Conservation (phyloP, 257 asterid genomes). For the Gentiana dahurica region DNA sequence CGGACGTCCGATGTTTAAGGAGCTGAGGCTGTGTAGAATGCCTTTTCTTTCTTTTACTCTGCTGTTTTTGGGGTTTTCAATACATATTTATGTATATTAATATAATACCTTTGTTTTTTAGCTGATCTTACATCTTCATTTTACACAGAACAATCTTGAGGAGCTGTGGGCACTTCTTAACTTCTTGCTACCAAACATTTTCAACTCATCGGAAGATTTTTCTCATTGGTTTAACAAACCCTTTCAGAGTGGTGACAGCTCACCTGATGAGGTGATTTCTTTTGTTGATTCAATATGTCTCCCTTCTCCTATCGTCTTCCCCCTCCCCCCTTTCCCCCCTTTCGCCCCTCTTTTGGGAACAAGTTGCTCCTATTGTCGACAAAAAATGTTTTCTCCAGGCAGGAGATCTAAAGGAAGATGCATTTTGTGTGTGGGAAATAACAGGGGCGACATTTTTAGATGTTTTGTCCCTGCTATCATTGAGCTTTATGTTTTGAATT, state of each 20-base stretch:
- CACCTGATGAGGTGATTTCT: constrained; percentile 65
- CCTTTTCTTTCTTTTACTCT: no score
- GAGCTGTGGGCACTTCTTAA: constrained; percentile 99
- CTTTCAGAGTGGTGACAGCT: constrained; percentile 88
- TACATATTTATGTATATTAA: background rate
- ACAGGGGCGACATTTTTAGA: background rate
- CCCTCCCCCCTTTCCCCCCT: no score
- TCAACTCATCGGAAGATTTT: constrained; percentile 95
- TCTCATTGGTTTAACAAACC: constrained; percentile 99
- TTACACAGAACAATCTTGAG: constrained; percentile 86
- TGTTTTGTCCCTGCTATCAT: no score
- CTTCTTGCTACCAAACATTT: constrained; percentile 93
- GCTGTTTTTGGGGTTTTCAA: no score
- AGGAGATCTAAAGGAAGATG: background rate
- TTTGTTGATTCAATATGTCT: background rate
- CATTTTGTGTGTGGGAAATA: background rate
- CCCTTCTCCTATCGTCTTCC: no score
- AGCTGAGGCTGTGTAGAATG: no score
- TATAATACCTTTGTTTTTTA: constrained; percentile 5
- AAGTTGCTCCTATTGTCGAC: no score
- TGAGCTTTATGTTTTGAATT: background rate
- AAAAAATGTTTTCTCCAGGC: background rate
- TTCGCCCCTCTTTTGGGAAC: no score
- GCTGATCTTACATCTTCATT: constrained; percentile 12
- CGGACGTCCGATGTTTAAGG: no score